Evolutionary conservation across 1,284 basidiomycete species (phyloP).

Genomic region (Athelia sp.): DNA sequence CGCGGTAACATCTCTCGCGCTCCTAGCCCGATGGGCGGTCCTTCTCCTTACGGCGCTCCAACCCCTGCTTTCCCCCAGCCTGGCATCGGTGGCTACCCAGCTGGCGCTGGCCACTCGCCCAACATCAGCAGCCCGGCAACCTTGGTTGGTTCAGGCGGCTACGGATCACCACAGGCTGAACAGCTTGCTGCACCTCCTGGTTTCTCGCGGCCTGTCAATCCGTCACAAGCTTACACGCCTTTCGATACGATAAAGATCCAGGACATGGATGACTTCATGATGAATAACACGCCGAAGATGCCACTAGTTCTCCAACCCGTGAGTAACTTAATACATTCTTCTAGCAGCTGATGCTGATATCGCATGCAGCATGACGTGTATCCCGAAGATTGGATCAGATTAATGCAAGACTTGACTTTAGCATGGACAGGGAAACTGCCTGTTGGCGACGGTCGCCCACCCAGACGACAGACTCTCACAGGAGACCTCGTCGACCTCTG

Average conservation of each 20-base stretch:
- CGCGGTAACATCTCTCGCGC: conserved; percentile 40
- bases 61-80: conserved; percentile 15
- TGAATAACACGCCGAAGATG: conserved; percentile 56
- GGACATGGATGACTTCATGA: conserved; percentile 66
- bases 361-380: not conserved
- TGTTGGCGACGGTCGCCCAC: conserved; percentile 39
- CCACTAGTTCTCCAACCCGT: conserved; percentile 66
- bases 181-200: conserved; percentile 61
- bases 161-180: conserved; percentile 29
- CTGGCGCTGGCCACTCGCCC: no score
- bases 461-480: conserved; percentile 54
- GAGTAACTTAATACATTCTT: conserved; percentile 28
- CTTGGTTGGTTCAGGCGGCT: conserved; percentile 16
- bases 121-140: not conserved
- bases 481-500: conserved; percentile 70
- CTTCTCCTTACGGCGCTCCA: conserved; percentile 10
- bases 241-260: conserved; percentile 67
- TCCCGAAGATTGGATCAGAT: not conserved
- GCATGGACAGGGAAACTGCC: conserved; percentile 70
- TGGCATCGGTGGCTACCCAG: conserved; percentile 9
- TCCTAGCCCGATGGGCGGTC: conserved; percentile 30
- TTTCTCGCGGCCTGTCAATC: conserved; percentile 65
- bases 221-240: conserved; percentile 58
- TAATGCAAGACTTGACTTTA: conserved; percentile 55
- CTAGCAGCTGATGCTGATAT: no score